phyloP scores from a whole-genome alignment of 2,329 filamentous ascomycete genomes.

The Ophiostoma piceae region DNA sequence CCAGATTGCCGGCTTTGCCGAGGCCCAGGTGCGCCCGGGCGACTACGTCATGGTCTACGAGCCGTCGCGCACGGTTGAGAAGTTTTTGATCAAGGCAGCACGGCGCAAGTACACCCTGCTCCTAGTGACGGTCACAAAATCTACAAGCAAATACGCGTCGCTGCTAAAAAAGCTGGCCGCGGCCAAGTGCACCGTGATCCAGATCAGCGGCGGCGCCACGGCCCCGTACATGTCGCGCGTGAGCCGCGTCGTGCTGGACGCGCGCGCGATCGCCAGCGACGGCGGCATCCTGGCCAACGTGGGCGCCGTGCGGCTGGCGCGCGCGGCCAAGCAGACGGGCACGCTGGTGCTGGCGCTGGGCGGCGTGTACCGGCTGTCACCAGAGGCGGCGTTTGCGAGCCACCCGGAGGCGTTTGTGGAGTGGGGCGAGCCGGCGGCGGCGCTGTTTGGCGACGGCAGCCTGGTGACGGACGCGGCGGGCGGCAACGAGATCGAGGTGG shows the following conservation, averaged over 20 bases:
- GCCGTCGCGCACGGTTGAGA: conserved; percentile 79
- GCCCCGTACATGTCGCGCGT: conserved; percentile 93
- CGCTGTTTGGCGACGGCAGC: conserved; percentile 71
- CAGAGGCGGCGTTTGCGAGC: conserved; percentile 68
- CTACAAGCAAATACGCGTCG: conserved; percentile 40
- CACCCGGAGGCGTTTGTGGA: conserved; percentile 76
- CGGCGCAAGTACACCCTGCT: conserved; percentile 92
- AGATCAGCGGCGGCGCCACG: conserved; percentile 76
- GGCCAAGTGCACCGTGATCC: conserved; percentile 74
- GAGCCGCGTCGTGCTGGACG: conserved; percentile 89
- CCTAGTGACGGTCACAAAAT: conserved; percentile 49
- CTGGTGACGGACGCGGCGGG: conserved; percentile 48
- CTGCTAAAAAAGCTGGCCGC: conserved; percentile 74
- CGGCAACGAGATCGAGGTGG: conserved; percentile 64
- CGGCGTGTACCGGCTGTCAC: conserved; percentile 90
- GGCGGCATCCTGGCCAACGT: conserved; percentile 79
- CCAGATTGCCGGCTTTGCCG: conserved; percentile 81
- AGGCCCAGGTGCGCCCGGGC: conserved; percentile 88
- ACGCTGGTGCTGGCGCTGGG: conserved; percentile 84
- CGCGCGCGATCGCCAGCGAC: conserved; percentile 81
- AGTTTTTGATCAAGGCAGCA: conserved; percentile 82
- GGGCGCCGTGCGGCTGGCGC: conserved; percentile 77
- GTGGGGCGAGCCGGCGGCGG: conserved; percentile 74
- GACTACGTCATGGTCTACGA: conserved; percentile 89
- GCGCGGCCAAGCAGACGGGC: conserved; percentile 74